These are phyloP conservation scores for Ottelia alismoides DNA, from an alignment of 106 monocot species.

Conservation along the genomic window DNA sequence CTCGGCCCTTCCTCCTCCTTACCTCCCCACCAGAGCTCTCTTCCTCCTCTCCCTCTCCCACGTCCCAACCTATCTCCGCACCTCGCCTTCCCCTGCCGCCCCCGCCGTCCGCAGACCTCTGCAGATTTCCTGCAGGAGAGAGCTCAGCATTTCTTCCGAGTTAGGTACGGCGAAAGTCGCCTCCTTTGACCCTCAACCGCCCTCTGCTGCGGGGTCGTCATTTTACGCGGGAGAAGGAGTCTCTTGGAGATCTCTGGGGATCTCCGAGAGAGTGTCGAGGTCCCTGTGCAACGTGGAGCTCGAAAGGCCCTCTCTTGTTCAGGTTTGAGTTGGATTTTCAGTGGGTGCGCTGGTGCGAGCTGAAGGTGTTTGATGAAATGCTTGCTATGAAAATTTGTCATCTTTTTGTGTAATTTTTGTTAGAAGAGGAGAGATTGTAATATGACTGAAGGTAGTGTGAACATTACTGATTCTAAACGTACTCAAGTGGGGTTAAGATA, in stretches of 20 bases:
- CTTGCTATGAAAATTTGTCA: no score
- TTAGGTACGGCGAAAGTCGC: no score
- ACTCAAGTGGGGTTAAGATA: background rate
- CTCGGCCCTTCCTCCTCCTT: no score
- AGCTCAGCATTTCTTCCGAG: no score
- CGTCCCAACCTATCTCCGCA: background rate
- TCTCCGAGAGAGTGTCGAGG: constrained; percentile 42
- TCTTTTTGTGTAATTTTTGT: background rate
- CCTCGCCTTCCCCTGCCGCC: background rate
- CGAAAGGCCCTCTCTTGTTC: constrained; percentile 59
- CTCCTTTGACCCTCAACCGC: background rate
- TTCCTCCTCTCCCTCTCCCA: background rate
- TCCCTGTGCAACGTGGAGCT: constrained; percentile 39
- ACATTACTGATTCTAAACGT: background rate
- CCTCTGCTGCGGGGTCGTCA: background rate
- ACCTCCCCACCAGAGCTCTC: no score
- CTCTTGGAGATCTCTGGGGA: constrained; percentile 65
- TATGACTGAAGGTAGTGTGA: no score
- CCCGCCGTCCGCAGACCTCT: background rate
- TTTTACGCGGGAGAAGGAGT: constrained; percentile 68
- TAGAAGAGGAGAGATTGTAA: no score
- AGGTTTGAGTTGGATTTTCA: constrained; percentile 26
- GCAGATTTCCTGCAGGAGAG: no score
- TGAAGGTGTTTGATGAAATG: background rate
- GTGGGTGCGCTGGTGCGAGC: background rate